Conservation (phyloP, 2,329 filamentous ascomycete genomes). For the Monilinia fructigena region DNA sequence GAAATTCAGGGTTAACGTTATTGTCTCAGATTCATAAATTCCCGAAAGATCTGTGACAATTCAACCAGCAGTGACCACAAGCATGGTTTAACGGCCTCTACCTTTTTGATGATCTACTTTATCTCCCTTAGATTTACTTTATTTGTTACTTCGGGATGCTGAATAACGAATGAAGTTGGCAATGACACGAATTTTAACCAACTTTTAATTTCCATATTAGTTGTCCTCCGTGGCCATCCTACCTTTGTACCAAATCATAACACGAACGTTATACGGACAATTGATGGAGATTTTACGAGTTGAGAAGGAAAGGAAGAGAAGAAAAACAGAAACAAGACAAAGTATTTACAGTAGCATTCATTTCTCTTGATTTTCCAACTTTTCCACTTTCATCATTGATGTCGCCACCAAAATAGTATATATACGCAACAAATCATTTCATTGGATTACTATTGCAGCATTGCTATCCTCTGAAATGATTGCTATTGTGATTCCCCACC, state of each 20-base stretch:
- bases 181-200: not conserved
- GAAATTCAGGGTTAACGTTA: constrained; percentile 22
- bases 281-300: not conserved
- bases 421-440: not conserved
- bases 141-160: constrained; percentile 12
- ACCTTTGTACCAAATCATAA: constrained; percentile 1
- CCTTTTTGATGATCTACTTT: not conserved
- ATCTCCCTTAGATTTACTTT: not conserved
- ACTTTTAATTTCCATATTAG: constrained; percentile 17
- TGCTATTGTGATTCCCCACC: not conserved
- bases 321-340: too few relatives aligned
- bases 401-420: not conserved
- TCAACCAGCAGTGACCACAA: constrained; percentile 1
- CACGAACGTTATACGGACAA: not conserved
- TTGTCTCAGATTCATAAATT: constrained; percentile 15
- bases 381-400: constrained; percentile 4
- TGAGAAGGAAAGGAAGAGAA: not conserved
- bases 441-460: constrained; percentile 2
- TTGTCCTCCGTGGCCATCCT: not conserved
- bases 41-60: not conserved
- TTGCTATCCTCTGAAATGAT: not conserved
- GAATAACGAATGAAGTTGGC: not conserved
- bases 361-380: not conserved
- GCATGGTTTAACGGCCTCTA: not conserved
- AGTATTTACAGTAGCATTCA: not conserved